Base-by-base conservation (phyloP, 208 protist species). In the Crithidia bombi region DNA sequence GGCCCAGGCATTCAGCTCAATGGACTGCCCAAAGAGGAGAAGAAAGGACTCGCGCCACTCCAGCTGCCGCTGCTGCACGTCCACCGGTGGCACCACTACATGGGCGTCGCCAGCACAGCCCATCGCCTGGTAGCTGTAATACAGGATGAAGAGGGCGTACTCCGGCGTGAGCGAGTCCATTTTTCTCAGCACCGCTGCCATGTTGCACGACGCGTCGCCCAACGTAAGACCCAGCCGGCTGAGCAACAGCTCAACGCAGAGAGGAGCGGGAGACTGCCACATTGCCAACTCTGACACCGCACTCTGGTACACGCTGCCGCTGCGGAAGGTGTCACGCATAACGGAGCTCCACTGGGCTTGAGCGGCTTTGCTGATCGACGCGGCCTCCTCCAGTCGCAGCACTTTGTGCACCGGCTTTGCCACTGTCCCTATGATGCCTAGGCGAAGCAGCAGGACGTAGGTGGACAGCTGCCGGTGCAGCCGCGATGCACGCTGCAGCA, bases 221-320 rank as follows among this genome's bases (percentile, higher is more conserved):
- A 62, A 44, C 0, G 72, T 65, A 10, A 80, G 69, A 44, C 81
- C 67, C 39, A 89, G 62, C 32, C 70, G 56, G 19, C 69, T 57
- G 17, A 89, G 79, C 17, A 92, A 66, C 6, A 67, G 56, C 21
- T 92, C 83, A n/a, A 92, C 65, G 51, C 83, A 92, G 46, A 92
- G 77, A 5, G 62, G 46, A 12, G 66, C 70, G 30, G 71, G 33
- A 12, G 75, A 57, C 12, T 74, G 75, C 83, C 75, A 81, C 59
- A 83, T 47, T 33, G 73, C 71, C 38, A 72, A 28, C 38, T 73
- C 57, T 33, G 43, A 25, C 36, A 72, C 73, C 5, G 57, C 35
- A 38, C 43, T 79, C 28, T 72, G 52, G 33, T 64, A 76, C n/a
- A 76, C 56, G 38, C 67, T 75, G 70, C 44, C 59, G 57, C 55